Conservation (phyloP, 1,284 basidiomycete species). For the Puccinia brachypodii region DNA sequence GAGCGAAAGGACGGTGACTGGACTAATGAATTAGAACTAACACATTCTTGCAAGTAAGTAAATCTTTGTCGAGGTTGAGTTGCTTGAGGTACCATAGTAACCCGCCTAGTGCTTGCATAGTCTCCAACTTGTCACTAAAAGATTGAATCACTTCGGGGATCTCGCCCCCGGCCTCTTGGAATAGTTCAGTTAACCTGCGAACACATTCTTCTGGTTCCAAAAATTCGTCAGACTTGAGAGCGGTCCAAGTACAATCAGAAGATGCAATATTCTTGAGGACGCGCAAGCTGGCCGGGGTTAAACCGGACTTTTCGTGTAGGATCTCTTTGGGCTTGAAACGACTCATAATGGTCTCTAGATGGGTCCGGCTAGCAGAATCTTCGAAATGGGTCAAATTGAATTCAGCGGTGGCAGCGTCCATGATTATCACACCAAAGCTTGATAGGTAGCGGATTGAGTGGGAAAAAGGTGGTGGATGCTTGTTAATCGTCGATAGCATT, state of each 20-base stretch:
- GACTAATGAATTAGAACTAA: background rate
- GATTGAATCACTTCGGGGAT: slow-evolving; percentile 73
- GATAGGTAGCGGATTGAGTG: slow-evolving; percentile 52
- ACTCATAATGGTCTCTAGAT: slow-evolving; percentile 87
- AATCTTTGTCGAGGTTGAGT: slow-evolving; percentile 88
- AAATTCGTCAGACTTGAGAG: slow-evolving; percentile 75
- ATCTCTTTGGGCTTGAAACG: slow-evolving; percentile 92
- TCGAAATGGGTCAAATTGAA: slow-evolving; percentile 88
- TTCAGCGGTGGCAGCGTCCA: slow-evolving; percentile 94
- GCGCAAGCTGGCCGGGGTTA: slow-evolving; percentile 52
- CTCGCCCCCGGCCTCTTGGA: slow-evolving; percentile 54
- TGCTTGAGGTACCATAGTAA: slow-evolving; percentile 90
- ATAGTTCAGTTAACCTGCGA: slow-evolving; percentile 69
- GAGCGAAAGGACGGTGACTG: slow-evolving; percentile 63
- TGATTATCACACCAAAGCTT: slow-evolving; percentile 82
- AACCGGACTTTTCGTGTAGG: slow-evolving; percentile 77
- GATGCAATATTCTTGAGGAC: slow-evolving; percentile 53
- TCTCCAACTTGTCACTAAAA: slow-evolving; percentile 67
- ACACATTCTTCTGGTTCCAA: slow-evolving; percentile 72
- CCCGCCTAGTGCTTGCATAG: slow-evolving; percentile 79
- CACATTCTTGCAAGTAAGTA: slow-evolving; percentile 60
- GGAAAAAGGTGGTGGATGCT: background rate
- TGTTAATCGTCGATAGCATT: background rate
- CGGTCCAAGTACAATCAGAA: slow-evolving; percentile 74
- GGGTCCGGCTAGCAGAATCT: slow-evolving; percentile 88